Evolutionary conservation across 2,329 filamentous ascomycete genomes (phyloP).

Genomic region (Ceratocystis eucalypticola): DNA sequence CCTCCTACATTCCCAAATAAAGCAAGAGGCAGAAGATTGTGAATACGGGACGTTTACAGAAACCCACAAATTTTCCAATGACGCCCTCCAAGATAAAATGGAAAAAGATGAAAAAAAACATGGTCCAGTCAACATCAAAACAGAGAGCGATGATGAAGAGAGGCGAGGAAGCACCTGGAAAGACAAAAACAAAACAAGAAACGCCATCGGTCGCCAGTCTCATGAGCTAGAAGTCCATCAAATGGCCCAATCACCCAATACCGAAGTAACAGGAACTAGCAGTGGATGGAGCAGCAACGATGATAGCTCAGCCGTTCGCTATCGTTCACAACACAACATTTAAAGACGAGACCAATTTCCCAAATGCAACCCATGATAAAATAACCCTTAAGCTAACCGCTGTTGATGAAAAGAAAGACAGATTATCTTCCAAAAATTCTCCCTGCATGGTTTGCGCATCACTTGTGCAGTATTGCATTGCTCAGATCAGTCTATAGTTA

Average conservation of each 20-base stretch:
- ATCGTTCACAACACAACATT: background rate
- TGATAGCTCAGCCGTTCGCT: background rate
- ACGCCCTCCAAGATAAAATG: slow-evolving; percentile 20
- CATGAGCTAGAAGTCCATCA: background rate
- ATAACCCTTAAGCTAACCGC: too few relatives aligned
- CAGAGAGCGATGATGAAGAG: background rate
- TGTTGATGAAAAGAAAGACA: too few relatives aligned
- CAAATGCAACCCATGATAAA: too few relatives aligned
- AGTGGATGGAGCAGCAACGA: background rate
- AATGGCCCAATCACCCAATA: background rate
- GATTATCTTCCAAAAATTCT: too few relatives aligned
- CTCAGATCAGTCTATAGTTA: too few relatives aligned
- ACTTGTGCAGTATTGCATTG: too few relatives aligned
- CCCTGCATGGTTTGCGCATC: too few relatives aligned
- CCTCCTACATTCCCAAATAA: background rate
- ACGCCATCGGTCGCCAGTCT: background rate
- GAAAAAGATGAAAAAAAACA: slow-evolving; percentile 18
- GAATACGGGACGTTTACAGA: background rate
- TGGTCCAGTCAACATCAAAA: background rate
- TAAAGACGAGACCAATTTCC: background rate
- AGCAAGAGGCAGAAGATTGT: background rate
- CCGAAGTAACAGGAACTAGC: background rate
- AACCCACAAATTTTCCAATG: background rate
- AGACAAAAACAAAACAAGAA: background rate
- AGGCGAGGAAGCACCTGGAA: background rate